These are phyloP conservation scores for Pseudotsuga menziesii DNA, from an alignment of 75 land plant species.

Conservation along the genomic window DNA sequence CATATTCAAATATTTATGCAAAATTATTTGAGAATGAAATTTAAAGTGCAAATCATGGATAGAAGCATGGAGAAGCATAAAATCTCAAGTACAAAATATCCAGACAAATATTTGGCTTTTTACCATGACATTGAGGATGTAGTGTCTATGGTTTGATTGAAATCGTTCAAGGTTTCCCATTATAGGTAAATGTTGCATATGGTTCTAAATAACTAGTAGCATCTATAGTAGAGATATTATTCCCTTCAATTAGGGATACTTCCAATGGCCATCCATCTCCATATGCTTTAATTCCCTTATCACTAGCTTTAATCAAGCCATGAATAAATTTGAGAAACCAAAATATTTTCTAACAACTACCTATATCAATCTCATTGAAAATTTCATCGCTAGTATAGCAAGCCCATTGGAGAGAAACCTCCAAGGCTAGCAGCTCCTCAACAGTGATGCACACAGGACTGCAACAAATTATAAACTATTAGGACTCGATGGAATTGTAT, in stretches of 20 bases:
- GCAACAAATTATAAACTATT: too few relatives aligned
- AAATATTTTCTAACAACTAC: not conserved
- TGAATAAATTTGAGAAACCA: not conserved
- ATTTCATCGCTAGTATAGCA: too few relatives aligned
- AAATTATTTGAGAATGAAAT: not conserved
- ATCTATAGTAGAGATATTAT: slow-evolving; percentile 58
- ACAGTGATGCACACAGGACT: too few relatives aligned
- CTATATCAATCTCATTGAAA: too few relatives aligned
- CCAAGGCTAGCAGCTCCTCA: too few relatives aligned
- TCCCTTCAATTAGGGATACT: slow-evolving; percentile 78
- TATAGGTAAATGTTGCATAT: slow-evolving; percentile 89
- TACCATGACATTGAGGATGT: slow-evolving; percentile 84
- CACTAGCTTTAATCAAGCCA: slow-evolving; percentile 62
- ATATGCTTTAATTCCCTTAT: slow-evolving; percentile 85
- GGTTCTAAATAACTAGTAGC: slow-evolving; percentile 70
- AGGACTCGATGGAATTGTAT: too few relatives aligned
- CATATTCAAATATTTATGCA: slow-evolving; percentile 89
- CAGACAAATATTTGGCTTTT: not conserved
- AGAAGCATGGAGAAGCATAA: not conserved
- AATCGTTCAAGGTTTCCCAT: slow-evolving; percentile 77
- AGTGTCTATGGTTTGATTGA: slow-evolving; percentile 78
- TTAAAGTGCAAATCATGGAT: not conserved
- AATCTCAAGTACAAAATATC: not conserved
- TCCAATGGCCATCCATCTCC: slow-evolving; percentile 88
- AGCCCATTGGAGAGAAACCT: too few relatives aligned